Base-by-base conservation (phyloP, 371 early-diverging fungal genomes). In the Syncephalastrum sp. region DNA sequence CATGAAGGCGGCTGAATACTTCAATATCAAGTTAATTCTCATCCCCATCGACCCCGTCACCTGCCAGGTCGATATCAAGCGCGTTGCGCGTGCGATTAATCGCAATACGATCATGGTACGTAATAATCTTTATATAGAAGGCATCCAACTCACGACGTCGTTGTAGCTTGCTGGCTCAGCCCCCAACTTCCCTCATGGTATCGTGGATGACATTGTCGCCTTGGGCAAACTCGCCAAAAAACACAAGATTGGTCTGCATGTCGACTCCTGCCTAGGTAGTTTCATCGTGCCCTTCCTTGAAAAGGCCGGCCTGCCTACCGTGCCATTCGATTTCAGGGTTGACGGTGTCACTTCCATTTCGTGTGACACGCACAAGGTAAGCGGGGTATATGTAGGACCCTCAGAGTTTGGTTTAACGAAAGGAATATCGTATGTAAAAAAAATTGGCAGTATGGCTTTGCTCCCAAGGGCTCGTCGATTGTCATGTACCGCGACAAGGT, bases 261-360 rank as follows among this genome's bases (percentile, higher is more conserved):
- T 98, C 13, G 98, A 98, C 72, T 91, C 93, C 70, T 98, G 98
- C 70, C 83, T 97, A 25, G 98, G 98, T n/a, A 90, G 93, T 59
- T 98, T 98, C 64, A 78, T 98, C 57, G 88, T 96, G 64, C 95
- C 98, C 2, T 96, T 93, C 77, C 81, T 94, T 33, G 92, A 92
- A 61, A 89, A 92, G 67, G 94, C 96, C 19, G 97, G 95, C 27
- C 91, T 89, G 74, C 86, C 88, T 13, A 82, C 89, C 16, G 83
- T 89, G 16, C 77, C 69, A 5, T 91, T 93, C 69, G 98, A 97
- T 60, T 97, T 97, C 75, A 77, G 95, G 48, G 84, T 96, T 12
- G 86, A 89, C 3, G 97, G 97, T 44, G 97, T 97, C 27, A 97
- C 97, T 0, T 91, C 94, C 19, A 95, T 98, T 54, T 93, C 94